These are phyloP conservation scores for Penicillium manginii DNA, from an alignment of 495 filamentous ascomycete species.

Conservation along the genomic window DNA sequence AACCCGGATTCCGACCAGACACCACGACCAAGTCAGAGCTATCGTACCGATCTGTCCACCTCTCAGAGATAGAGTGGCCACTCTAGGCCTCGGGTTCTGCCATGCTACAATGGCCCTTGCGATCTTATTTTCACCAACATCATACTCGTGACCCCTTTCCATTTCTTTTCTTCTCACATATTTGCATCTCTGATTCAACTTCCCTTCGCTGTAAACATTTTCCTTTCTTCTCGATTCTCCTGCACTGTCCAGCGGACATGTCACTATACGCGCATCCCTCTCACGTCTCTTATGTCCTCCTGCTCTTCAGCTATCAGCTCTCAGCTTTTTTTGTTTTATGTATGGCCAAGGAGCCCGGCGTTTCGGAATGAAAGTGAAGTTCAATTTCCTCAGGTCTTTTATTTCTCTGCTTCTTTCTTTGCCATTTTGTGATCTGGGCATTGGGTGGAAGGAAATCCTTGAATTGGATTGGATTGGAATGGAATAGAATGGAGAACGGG, in stretches of 20 bases:
- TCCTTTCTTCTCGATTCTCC: slow-evolving; percentile 14
- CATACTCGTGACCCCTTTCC: not conserved
- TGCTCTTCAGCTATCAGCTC: too few relatives aligned
- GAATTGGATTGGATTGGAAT: not conserved
- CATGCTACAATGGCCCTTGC: too few relatives aligned
- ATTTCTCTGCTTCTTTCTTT: not conserved
- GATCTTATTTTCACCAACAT: not conserved
- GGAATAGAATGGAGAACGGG: too few relatives aligned
- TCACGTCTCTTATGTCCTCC: slow-evolving; percentile 37
- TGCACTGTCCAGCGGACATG: slow-evolving; percentile 25
- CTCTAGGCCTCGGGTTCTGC: too few relatives aligned
- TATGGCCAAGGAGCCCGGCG: slow-evolving; percentile 29
- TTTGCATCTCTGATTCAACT: slow-evolving; percentile 12
- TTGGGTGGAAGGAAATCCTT: not conserved
- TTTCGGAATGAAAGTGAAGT: slow-evolving; percentile 21
- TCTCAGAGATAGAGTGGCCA: slow-evolving; percentile 16
- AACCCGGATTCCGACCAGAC: slow-evolving; percentile 62
- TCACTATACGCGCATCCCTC: slow-evolving; percentile 20
- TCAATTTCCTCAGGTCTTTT: slow-evolving; percentile 3
- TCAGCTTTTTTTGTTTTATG: slow-evolving; percentile 8
- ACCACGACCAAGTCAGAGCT: slow-evolving; percentile 73
- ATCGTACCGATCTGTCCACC: slow-evolving; percentile 51
- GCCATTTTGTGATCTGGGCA: not conserved
- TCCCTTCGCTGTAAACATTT: slow-evolving; percentile 28
- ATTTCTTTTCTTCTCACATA: slow-evolving; percentile 13